phyloP scores from a whole-genome alignment of 805 yeast genomes.

The Saturnispora galanensis region DNA sequence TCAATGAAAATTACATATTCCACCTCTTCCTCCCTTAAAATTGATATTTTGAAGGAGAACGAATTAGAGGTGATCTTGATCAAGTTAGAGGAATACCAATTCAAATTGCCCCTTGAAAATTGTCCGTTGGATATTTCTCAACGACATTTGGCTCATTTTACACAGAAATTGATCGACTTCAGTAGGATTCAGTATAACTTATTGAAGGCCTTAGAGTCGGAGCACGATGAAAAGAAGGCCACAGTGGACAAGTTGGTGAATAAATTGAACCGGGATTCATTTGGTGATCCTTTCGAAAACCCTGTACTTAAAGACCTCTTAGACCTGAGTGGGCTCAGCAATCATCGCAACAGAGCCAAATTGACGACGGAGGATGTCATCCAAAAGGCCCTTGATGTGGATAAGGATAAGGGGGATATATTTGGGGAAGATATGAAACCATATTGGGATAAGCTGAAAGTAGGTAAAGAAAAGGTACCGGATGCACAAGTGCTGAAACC shows the following conservation, averaged over 20 bases:
- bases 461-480: too few relatives aligned
- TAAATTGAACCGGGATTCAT: background rate
- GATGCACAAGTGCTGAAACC: too few relatives aligned
- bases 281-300: background rate
- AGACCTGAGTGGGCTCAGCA: background rate
- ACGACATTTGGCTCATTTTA: too few relatives aligned
- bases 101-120: background rate
- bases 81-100: background rate
- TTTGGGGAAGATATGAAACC: background rate
- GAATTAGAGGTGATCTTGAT: background rate
- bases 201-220: background rate
- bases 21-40: too few relatives aligned
- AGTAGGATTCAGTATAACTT: background rate
- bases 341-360: background rate
- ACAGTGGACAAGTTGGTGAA: background rate
- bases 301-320: background rate
- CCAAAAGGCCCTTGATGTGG: background rate
- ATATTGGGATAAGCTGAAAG: background rate
- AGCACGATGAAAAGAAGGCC: background rate
- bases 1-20: too few relatives aligned
- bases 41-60: background rate
- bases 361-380: background rate
- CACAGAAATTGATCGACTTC: too few relatives aligned
- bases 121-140: too few relatives aligned
- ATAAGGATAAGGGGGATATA: background rate